Percentiles rank a stretch among this genome's conserved stretches.
Evolutionary conservation across 2,329 filamentous ascomycete genomes (phyloP).

Genomic region (Trichoderma cornu-damae): DNA sequence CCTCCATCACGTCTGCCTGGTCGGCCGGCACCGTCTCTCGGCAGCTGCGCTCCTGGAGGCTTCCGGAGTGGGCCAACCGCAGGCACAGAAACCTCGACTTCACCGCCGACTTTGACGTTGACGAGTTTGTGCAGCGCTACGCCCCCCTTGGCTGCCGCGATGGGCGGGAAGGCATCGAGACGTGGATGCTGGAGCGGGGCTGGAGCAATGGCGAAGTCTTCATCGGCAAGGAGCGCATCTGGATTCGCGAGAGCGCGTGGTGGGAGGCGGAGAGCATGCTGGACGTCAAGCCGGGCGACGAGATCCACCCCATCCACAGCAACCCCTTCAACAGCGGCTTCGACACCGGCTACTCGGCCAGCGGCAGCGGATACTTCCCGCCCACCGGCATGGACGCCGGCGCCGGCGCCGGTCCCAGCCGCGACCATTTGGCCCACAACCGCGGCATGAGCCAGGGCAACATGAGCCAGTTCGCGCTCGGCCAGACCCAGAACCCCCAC

Average conservation of each 20-base stretch:
- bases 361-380: constrained; percentile 65
- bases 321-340: constrained; percentile 46
- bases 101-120: constrained; percentile 90
- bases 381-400: constrained; percentile 55
- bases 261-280: constrained; percentile 98
- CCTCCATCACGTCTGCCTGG: constrained; percentile 76
- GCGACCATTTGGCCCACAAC: constrained; percentile 64
- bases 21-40: constrained; percentile 88
- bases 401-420: constrained; percentile 62
- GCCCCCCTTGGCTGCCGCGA: constrained; percentile 78
- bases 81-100: constrained; percentile 89
- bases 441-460: constrained; percentile 54
- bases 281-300: constrained; percentile 69
- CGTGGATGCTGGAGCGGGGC: constrained; percentile 86
- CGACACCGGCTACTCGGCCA: constrained; percentile 67
- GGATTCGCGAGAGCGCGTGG: constrained; percentile 92
- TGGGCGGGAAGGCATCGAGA: constrained; percentile 87
- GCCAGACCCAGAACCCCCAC: constrained; percentile 37
- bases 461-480: constrained; percentile 49
- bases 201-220: constrained; percentile 98
- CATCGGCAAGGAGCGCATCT: constrained; percentile 83
- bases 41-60: constrained; percentile 85
- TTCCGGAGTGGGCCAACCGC: constrained; percentile 95
- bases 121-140: constrained; percentile 86
- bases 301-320: constrained; percentile 38